Evolutionary conservation across 2,329 filamentous ascomycete species (phyloP).

Genomic region (Coniochaeta hoffmannii): DNA sequence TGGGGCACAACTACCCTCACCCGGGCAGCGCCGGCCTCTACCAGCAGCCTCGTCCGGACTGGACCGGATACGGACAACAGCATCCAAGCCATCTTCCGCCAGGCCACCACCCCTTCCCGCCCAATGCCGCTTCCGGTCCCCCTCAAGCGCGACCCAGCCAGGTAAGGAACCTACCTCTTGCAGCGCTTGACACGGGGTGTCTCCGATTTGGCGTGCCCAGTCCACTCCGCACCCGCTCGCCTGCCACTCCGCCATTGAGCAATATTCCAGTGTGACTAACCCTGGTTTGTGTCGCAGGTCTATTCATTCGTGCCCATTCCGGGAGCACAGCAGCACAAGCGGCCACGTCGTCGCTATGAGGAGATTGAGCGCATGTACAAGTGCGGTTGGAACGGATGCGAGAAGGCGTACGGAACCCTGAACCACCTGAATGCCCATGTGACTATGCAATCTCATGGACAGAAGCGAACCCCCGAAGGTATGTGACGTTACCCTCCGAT

Average conservation of each 20-base stretch:
- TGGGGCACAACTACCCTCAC: slow-evolving; percentile 70
- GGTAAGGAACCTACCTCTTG: slow-evolving; percentile 38
- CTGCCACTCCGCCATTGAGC: too few relatives aligned
- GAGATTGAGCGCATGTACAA: slow-evolving; percentile 99
- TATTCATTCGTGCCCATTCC: slow-evolving; percentile 98
- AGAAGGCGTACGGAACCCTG: slow-evolving; percentile 95
- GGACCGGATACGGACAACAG: slow-evolving; percentile 58
- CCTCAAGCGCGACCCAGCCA: slow-evolving; percentile 50
- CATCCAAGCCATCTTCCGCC: slow-evolving; percentile 37
- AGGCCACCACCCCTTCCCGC: slow-evolving; percentile 46
- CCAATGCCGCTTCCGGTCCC: slow-evolving; percentile 47
- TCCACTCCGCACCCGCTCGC: background rate
- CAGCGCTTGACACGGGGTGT: background rate
- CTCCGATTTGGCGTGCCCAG: background rate
- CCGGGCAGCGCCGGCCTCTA: slow-evolving; percentile 54
- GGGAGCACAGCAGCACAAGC: slow-evolving; percentile 93
- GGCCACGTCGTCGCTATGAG: slow-evolving; percentile 86
- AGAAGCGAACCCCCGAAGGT: slow-evolving; percentile 97
- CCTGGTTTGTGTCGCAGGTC: slow-evolving; percentile 51
- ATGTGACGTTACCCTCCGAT: slow-evolving; percentile 29
- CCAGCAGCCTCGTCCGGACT: slow-evolving; percentile 65
- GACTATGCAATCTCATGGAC: slow-evolving; percentile 95
- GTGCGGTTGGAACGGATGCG: slow-evolving; percentile 95
- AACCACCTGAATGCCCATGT: slow-evolving; percentile 98
- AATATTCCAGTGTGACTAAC: background rate